Evolutionary conservation across 139 green algal species (phyloP).

Genomic region (Medakamo hakoo): DNA sequence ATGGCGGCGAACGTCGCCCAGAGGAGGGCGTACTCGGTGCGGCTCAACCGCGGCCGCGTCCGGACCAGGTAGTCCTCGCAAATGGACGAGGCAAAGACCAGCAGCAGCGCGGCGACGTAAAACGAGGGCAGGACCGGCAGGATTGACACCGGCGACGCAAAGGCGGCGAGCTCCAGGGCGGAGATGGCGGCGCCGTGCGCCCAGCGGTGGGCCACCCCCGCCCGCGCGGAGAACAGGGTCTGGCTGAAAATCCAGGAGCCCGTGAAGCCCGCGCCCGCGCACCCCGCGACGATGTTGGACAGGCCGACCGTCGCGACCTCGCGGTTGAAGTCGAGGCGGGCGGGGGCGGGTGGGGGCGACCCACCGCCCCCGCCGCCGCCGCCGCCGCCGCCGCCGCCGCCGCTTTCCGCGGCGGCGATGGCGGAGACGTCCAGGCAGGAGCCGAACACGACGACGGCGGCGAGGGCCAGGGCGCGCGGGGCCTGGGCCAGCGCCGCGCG

Average conservation of each 20-base stretch:
- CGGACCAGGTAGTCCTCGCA: conserved; percentile 23
- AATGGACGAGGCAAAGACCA: not conserved
- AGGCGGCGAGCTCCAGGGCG: not conserved
- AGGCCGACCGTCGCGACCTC: conserved; percentile 47
- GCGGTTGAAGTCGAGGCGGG: conserved; percentile 31
- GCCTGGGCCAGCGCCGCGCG: conserved; percentile 12
- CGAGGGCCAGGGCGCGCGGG: conserved; percentile 36
- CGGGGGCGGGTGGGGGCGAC: not conserved
- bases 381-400: conserved; percentile 54
- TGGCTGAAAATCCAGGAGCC: conserved; percentile 64
- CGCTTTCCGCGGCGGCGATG: conserved; percentile 24
- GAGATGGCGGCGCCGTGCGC: not conserved
- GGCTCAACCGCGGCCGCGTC: conserved; percentile 9
- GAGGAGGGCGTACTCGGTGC: conserved; percentile 50
- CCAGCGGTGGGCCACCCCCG: conserved; percentile 17
- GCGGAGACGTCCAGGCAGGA: conserved; percentile 54
- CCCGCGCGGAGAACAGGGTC: conserved; percentile 45
- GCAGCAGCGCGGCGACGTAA: not conserved
- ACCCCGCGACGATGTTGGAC: conserved; percentile 42
- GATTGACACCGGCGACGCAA: not conserved
- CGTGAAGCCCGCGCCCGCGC: conserved; percentile 48
- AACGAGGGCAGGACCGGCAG: not conserved
- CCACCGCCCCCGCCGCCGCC: conserved; percentile 50
- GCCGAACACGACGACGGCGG: conserved; percentile 65
- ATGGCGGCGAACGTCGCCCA: conserved; percentile 46